Conservation (phyloP, 2,329 filamentous ascomycete genomes). For the Thermothelomyces thermophilus region DNA sequence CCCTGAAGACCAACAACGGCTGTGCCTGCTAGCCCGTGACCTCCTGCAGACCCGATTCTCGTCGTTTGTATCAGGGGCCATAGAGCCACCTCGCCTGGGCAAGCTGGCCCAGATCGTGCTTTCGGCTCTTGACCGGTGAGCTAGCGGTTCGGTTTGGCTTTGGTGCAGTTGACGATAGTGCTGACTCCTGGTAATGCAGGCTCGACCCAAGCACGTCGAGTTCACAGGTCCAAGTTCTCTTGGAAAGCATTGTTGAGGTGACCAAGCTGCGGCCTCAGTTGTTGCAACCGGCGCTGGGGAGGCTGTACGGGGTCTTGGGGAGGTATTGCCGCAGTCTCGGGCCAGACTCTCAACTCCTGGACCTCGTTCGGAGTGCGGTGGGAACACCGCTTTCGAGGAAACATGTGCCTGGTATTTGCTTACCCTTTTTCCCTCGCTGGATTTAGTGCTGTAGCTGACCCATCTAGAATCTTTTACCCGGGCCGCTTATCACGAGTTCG, state of each 20-base stretch:
- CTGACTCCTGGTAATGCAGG: conserved; percentile 3
- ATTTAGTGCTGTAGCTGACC: conserved; percentile 10
- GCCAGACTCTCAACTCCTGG: conserved; percentile 17
- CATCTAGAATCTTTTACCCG: conserved; percentile 12
- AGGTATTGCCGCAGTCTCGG: conserved; percentile 29
- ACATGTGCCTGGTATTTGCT: conserved; percentile 15
- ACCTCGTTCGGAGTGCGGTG: conserved; percentile 28
- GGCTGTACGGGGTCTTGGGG: conserved; percentile 38
- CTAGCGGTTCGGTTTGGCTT: too few relatives aligned
- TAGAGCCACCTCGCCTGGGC: conserved; percentile 29
- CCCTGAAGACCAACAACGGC: conserved; percentile 42
- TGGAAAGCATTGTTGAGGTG: conserved; percentile 34
- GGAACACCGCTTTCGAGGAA: conserved; percentile 26
- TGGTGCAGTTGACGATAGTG: background rate
- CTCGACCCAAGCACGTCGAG: conserved; percentile 13
- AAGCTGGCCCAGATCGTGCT: conserved; percentile 35
- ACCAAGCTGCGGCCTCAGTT: conserved; percentile 27
- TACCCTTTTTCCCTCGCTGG: background rate
- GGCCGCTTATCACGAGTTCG: conserved; percentile 33
- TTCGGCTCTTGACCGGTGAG: conserved; percentile 29
- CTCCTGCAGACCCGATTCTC: conserved; percentile 32
- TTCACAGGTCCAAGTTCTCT: conserved; percentile 28
- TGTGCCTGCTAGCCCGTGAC: conserved; percentile 42
- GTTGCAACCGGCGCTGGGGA: conserved; percentile 25
- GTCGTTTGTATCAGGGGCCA: conserved; percentile 30